Conservation (phyloP, 805 yeast genomes). For the Alloascoidea africana region DNA sequence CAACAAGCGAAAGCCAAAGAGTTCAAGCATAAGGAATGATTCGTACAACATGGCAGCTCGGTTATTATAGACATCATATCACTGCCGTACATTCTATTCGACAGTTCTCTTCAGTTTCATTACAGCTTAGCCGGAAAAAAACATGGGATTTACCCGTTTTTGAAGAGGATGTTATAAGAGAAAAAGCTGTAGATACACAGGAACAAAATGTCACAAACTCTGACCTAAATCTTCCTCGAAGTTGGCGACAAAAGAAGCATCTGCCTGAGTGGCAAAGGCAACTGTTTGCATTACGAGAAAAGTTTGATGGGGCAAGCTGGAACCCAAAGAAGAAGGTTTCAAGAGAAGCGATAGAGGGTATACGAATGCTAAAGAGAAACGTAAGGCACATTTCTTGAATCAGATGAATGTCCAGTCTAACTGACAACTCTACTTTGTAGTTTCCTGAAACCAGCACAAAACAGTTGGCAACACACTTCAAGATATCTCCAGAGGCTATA, state of each 20-base stretch:
- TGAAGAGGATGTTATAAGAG: slow-evolving; percentile 13
- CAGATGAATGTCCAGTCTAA: no score
- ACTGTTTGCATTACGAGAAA: slow-evolving; percentile 43
- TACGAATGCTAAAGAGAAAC: slow-evolving; percentile 37
- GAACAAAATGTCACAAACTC: slow-evolving; percentile 8
- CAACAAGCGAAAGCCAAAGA: no score
- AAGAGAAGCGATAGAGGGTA: slow-evolving; percentile 51
- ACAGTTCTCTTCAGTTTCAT: no score
- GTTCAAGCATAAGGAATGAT: no score
- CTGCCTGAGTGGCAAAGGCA: slow-evolving; percentile 63
- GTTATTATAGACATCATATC: no score
- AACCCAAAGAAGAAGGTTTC: slow-evolving; percentile 53
- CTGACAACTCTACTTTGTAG: slow-evolving; percentile 3
- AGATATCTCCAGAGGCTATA: slow-evolving; percentile 69
- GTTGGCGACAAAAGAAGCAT: slow-evolving; percentile 25
- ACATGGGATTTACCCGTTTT: slow-evolving; percentile 22
- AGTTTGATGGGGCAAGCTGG: slow-evolving; percentile 47
- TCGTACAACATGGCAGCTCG: no score
- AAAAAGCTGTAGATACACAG: slow-evolving; percentile 11
- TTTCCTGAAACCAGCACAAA: slow-evolving; percentile 46
- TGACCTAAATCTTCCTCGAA: slow-evolving; percentile 23
- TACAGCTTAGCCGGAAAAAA: slow-evolving; percentile 8
- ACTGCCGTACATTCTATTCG: no score
- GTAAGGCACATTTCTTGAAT: no score
- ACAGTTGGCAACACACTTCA: slow-evolving; percentile 47